Evolutionary conservation across 176 grass and related monocot species (phyloP).

Genomic region (Oryza coarctata): DNA sequence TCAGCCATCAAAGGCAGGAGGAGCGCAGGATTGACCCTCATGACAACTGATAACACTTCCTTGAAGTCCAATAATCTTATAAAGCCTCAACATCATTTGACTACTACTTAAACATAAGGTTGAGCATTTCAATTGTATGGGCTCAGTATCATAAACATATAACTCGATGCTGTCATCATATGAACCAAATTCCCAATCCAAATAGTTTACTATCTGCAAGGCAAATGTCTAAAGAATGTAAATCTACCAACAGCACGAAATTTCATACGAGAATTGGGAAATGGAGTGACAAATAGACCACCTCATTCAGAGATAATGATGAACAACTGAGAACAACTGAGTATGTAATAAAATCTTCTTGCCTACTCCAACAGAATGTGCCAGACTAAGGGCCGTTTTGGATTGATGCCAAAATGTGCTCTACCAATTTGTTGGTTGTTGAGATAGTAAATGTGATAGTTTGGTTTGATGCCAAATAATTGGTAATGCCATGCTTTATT

Average conservation of each 20-base stretch:
- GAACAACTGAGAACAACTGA: neutral
- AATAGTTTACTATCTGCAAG: slow-evolving; percentile 24
- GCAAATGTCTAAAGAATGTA: neutral
- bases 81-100: slow-evolving; percentile 42
- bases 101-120: neutral
- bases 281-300: neutral
- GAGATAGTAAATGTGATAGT: too few species aligned
- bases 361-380: neutral
- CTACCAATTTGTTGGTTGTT: too few species aligned
- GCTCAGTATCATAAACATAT: neutral
- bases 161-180: neutral
- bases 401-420: too few species aligned
- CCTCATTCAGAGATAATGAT: neutral
- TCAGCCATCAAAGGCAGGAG: slow-evolving; percentile 27
- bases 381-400: too few species aligned
- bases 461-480: too few species aligned
- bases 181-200: neutral
- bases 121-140: slow-evolving; percentile 12
- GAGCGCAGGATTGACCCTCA: slow-evolving; percentile 48
- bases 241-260: neutral
- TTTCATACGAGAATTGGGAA: slow-evolving; percentile 17
- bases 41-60: slow-evolving; percentile 17
- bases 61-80: slow-evolving; percentile 19
- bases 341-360: neutral
- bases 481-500: too few species aligned